Evolutionary conservation across 1,284 basidiomycete species (phyloP), one percentile per base, ranked within the genome.

Genomic region (Rhodotorula sp.): DNA sequence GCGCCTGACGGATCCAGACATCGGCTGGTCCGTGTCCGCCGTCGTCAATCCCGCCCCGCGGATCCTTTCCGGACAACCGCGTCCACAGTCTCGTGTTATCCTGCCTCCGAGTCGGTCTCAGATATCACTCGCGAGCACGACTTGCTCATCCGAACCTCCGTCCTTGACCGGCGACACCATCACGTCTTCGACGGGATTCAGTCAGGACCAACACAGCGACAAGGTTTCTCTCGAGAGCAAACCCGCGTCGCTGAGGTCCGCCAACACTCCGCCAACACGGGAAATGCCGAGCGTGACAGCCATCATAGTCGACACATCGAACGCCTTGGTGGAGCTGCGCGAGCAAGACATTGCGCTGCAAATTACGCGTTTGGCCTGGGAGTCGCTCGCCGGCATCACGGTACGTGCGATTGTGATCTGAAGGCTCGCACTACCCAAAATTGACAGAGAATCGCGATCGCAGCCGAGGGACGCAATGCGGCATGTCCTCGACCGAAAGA

Each of bases 401-500:
- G 77, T 78, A 23, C 54, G 74, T 63, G n/a, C 48, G 23, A 8
- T 47, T 3, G 39, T 2, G 3, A 3, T 15, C 12, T 10, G 15
- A 31, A 15, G 29, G 21, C 6, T 16, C 5, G 34, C 7, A 26
- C 29, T 57, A 34, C 14, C 31, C 5, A 34, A 4, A 1, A 20
- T 31, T 51, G 61, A 54, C 51, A 16, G 6, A 39, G 16, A 23
- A n/a, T 15, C n/a, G 3, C 12, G 4, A 23, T 21, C 15, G 57
- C 71, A 79, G 76, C 79, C 79, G 16, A 74, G 80, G 29, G 79
- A 81, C 65, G 65, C 80, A 1, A 70, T 81, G n/a, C 76, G 80
- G 4, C 79, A 80, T 62, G 79, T 80, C 4, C 70, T 81, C 31
- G 78, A 43, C 78, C 69, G 20, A 75, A 79, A 59, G 75, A 77